Evolutionary conservation across 1,139 yeast species (phyloP).

Genomic region (Blastobotrys petasosporus): DNA sequence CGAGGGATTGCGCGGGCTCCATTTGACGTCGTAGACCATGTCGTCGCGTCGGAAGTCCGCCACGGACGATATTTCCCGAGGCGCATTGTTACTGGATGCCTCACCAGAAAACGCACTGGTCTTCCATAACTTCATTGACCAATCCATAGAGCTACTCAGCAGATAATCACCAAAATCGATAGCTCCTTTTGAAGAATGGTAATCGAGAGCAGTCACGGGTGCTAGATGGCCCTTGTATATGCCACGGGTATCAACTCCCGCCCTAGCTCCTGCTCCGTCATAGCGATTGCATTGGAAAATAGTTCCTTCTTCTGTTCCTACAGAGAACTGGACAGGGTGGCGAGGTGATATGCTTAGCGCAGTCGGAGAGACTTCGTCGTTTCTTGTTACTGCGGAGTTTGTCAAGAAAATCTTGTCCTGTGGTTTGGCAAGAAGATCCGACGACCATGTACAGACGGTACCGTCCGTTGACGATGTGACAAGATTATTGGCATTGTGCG

Average conservation of each 20-base stretch:
- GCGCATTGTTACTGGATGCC: conserved; percentile 5
- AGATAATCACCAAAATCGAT: conserved; percentile 32
- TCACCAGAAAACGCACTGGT: conserved; percentile 19
- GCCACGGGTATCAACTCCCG: conserved; percentile 31
- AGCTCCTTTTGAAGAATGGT: conserved; percentile 28
- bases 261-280: conserved; percentile 33
- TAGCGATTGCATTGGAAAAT: conserved; percentile 40
- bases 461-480: conserved; percentile 45
- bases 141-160: conserved; percentile 38
- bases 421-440: conserved; percentile 42
- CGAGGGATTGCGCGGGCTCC: conserved; percentile 40
- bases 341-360: conserved; percentile 30
- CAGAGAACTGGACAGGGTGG: conserved; percentile 37
- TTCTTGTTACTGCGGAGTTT: conserved; percentile 27
- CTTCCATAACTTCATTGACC: conserved; percentile 41
- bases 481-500: conserved; percentile 32
- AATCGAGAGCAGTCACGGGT: conserved; percentile 34
- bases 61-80: conserved; percentile 19
- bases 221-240: conserved; percentile 34
- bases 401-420: conserved; percentile 29
- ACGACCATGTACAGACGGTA: conserved; percentile 42
- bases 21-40: conserved; percentile 40
- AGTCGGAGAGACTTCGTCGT: conserved; percentile 40
- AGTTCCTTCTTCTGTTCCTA: conserved; percentile 47
- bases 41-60: conserved; percentile 36